These are phyloP conservation scores for Passiflora organensis DNA, from an alignment of 345 rosid genomes.

Conservation along the genomic window DNA sequence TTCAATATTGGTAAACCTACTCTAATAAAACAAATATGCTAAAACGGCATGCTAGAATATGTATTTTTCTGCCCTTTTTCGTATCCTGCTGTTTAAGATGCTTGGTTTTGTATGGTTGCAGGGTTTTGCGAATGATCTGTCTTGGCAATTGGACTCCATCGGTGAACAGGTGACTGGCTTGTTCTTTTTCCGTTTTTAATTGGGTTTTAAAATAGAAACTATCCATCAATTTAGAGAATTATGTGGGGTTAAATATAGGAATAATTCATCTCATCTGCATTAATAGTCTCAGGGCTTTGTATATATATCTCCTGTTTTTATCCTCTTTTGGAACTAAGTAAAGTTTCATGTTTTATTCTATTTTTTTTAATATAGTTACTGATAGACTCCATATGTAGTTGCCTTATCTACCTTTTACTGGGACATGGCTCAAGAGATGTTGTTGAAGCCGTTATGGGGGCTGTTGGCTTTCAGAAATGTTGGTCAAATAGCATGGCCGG, in stretches of 20 bases:
- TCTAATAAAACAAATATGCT: too few relatives aligned
- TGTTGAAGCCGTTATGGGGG: too few relatives aligned
- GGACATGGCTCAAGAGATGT: too few relatives aligned
- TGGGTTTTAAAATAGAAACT: too few relatives aligned
- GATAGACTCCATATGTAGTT: neutral
- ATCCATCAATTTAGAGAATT: too few relatives aligned
- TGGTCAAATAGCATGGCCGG: too few relatives aligned
- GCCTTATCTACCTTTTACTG: too few relatives aligned
- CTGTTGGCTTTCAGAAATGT: too few relatives aligned
- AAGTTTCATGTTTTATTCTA: neutral
- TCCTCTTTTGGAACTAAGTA: neutral
- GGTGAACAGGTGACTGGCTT: conserved; percentile 61
- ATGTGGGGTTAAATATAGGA: too few relatives aligned
- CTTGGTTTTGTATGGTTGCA: conserved; percentile 34
- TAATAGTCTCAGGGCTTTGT: neutral
- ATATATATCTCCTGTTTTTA: neutral
- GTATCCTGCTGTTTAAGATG: conserved; percentile 17
- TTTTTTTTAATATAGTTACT: neutral
- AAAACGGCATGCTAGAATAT: conserved; percentile 5
- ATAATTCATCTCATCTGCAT: neutral
- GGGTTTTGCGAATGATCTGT: conserved; percentile 76
- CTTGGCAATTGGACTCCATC: conserved; percentile 69
- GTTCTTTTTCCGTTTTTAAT: neutral
- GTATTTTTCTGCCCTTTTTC: conserved; percentile 7
- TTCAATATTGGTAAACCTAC: too few relatives aligned